Base-by-base conservation (phyloP, 495 filamentous ascomycete species). In the Bryoglossum gracile region DNA sequence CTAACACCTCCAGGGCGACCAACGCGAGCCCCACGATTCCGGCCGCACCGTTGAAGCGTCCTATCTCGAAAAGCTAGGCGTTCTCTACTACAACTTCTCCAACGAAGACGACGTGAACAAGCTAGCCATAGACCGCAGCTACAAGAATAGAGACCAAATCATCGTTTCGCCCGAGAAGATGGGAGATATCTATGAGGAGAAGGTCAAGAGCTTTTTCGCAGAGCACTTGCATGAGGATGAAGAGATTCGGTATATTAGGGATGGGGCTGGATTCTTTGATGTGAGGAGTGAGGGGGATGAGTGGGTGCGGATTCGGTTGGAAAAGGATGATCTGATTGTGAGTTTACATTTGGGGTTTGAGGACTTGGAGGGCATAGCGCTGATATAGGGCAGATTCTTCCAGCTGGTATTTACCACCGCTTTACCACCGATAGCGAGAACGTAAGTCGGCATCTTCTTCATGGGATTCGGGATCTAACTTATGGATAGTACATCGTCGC, bases 201-300 rank as follows among this genome's bases (percentile, higher is more conserved):
- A 97, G 62, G 86, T 98, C 51, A 88, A 86, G 69, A 78, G 63
- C 50, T 98, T 98, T 72, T 97, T 97, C 71, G 63, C 83, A 36
- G 92, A 98, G 74, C 92, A 98, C 66, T 67, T 97, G 57, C 92
- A 98, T 57, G 92, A 98, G 70, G 94, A 97, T 61, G 92, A 98
- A 73, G 92, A 98, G 78, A 98, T 98, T 50, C 76, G 92, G n/a
- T 98, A 96, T 60, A 86, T 98, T 57, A 71, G 89, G 23, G 92
- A 87, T 52, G 92, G 92, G 1, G 70, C 77, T 43, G 92, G 92
- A 1, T 98, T 86, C 68, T 98, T 98, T 64, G 92, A 98, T 66
- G 89, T 97, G 8, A 73, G 94, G 18, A 82, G 76, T 54, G 70
- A 73, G 58, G 68, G 61, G 34, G 80, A 90, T 59, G 74, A 78